These are phyloP conservation scores for Gossypium mustelinum DNA, from an alignment of 345 rosid species.

Conservation along the genomic window DNA sequence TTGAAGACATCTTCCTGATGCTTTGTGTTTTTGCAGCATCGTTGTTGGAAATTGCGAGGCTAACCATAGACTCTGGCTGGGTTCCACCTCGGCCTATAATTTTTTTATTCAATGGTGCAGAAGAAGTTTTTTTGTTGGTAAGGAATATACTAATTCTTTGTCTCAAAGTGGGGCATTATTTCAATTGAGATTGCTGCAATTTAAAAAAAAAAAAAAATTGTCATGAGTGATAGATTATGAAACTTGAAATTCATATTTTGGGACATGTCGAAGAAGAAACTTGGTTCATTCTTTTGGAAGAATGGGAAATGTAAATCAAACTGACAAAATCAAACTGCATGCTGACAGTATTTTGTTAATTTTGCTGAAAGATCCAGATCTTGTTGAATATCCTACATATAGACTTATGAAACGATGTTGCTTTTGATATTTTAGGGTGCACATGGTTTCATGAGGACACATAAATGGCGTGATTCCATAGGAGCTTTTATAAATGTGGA, in stretches of 20 bases:
- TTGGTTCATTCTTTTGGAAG: background rate
- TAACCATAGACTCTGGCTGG: constrained; percentile 80
- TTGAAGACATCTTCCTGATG: constrained; percentile 17
- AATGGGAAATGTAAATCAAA: background rate
- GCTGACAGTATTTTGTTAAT: constrained; percentile 14
- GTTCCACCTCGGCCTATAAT: constrained; percentile 76
- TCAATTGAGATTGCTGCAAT: constrained; percentile 1
- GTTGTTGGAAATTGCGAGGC: constrained; percentile 82
- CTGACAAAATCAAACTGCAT: background rate
- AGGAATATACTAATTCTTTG: background rate
- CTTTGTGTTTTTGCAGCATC: constrained; percentile 60
- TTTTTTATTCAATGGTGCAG: constrained; percentile 93
- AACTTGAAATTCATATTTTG: background rate
- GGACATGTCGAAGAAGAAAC: constrained; percentile 7
- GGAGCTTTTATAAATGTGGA: constrained; percentile 93
- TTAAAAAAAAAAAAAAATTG: background rate
- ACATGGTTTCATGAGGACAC: constrained; percentile 87
- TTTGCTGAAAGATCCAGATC: constrained; percentile 4
- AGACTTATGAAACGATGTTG: constrained; percentile 14
- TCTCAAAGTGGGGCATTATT: background rate
- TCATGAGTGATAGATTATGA: background rate
- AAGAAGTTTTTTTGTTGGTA: constrained; percentile 93
- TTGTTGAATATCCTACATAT: constrained; percentile 15
- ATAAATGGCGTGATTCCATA: constrained; percentile 77
- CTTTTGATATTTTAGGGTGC: constrained; percentile 66